Conservation (phyloP, 352 stramenopile genomes). For the Phytophthora cryptogea region DNA sequence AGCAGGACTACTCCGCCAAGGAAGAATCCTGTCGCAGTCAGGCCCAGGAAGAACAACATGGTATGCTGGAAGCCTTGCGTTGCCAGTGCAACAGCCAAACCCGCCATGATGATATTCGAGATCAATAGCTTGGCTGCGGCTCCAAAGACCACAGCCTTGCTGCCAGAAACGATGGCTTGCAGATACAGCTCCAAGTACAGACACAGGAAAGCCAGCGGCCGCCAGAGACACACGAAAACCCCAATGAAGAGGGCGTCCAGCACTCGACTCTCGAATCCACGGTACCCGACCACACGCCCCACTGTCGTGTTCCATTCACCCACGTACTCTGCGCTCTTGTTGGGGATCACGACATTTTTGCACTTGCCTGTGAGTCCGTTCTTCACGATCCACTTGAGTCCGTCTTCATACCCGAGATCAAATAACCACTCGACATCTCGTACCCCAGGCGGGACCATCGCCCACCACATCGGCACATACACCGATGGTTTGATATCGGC, state of each 20-base stretch:
- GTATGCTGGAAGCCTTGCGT: constrained; percentile 60
- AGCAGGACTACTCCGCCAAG: constrained; percentile 67
- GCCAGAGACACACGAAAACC: constrained; percentile 78
- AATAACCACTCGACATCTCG: constrained; percentile 86
- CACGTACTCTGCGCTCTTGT: constrained; percentile 53
- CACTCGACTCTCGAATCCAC: constrained; percentile 65
- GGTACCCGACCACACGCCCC: constrained; percentile 78
- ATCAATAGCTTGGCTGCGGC: constrained; percentile 73
- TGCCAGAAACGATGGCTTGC: constrained; percentile 65
- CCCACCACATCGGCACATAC: constrained; percentile 92
- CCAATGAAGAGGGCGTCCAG: constrained; percentile 77
- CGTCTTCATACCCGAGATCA: constrained; percentile 84
- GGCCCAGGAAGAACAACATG: constrained; percentile 60
- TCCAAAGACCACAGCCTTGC: constrained; percentile 72
- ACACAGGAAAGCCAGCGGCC: constrained; percentile 75
- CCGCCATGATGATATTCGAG: constrained; percentile 60
- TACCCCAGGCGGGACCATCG: constrained; percentile 62
- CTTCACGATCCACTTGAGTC: constrained; percentile 67
- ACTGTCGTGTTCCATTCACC: constrained; percentile 76
- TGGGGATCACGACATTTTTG: constrained; percentile 56
- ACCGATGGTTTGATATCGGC: constrained; percentile 89
- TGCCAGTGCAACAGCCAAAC: constrained; percentile 47
- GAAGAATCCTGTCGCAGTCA: constrained; percentile 51
- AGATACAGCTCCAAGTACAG: constrained; percentile 84
- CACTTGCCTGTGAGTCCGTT: constrained; percentile 34